Conservation (phyloP, 371 early-diverging fungal genomes). For the Haplosporangium sp. region DNA sequence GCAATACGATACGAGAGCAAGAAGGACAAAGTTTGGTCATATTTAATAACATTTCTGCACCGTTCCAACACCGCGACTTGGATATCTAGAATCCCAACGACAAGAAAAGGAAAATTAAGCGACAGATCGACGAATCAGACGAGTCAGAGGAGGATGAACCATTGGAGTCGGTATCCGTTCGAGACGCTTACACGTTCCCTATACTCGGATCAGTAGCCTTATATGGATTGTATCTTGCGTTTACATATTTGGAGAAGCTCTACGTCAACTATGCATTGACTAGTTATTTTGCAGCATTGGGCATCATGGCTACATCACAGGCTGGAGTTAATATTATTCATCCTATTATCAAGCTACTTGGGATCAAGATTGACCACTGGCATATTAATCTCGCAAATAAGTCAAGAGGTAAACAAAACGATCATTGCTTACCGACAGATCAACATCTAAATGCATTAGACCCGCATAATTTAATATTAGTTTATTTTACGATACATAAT, state of each 20-base stretch:
- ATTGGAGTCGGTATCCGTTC: conserved; percentile 80
- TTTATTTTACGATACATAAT: not conserved
- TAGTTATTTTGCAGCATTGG: conserved; percentile 86
- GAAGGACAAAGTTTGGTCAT: not conserved
- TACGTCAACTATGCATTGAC: conserved; percentile 87
- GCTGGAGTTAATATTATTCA: conserved; percentile 65
- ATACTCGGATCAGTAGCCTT: conserved; percentile 87
- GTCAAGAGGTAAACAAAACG: conserved; percentile 66
- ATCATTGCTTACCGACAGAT: not conserved
- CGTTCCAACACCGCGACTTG: not conserved
- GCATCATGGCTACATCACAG: conserved; percentile 81
- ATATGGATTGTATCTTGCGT: conserved; percentile 83
- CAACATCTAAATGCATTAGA: not conserved
- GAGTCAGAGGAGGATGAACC: conserved; percentile 66
- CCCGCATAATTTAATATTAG: not conserved
- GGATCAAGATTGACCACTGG: conserved; percentile 72
- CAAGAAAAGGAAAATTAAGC: conserved; percentile 30
- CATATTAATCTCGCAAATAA: conserved; percentile 74
- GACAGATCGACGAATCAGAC: conserved; percentile 66
- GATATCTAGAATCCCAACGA: conserved; percentile 35
- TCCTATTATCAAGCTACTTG: conserved; percentile 56
- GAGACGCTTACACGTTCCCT: conserved; percentile 93
- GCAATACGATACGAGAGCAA: not conserved
- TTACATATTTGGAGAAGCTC: conserved; percentile 81
- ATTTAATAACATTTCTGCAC: not conserved